These are phyloP conservation scores for Cicer bijugum DNA, from an alignment of 306 rosid species.

Conservation along the genomic window DNA sequence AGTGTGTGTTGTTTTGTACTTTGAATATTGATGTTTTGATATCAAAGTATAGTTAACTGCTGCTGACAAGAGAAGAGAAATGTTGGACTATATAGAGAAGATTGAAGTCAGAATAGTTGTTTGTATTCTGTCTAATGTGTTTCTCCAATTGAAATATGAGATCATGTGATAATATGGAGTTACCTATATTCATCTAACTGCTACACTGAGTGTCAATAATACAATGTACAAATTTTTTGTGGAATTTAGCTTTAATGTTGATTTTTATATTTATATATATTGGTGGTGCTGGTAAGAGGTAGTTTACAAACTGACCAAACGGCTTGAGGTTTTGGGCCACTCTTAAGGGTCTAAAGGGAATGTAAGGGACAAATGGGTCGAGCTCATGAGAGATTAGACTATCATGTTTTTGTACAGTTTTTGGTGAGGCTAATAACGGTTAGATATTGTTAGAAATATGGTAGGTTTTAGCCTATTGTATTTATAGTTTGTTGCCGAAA, in stretches of 20 bases:
- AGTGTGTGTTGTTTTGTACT: conserved; percentile 42
- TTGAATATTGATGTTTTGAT: conserved; percentile 43
- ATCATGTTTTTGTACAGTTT: no score
- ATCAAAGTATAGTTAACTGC: conserved; percentile 51
- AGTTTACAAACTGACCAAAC: no score
- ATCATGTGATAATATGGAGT: conserved; percentile 32
- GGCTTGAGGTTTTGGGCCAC: no score
- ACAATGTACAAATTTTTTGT: conserved; percentile 25
- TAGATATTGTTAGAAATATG: no score
- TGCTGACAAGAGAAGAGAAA: conserved; percentile 48
- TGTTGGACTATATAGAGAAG: conserved; percentile 48
- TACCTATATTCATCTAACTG: conserved; percentile 34
- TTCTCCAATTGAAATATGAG: conserved; percentile 40
- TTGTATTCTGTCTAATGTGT: conserved; percentile 39
- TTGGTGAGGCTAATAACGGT: no score
- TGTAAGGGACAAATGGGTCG: no score
- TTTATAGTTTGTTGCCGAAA: no score
- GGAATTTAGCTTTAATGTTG: not conserved
- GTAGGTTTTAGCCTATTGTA: no score
- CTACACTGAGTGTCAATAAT: conserved; percentile 38
- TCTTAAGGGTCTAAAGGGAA: no score
- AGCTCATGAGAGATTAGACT: no score
- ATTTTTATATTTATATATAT: no score
- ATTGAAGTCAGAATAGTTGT: conserved; percentile 35
- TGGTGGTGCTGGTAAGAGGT: no score